Conservation (phyloP, 1,284 basidiomycete species). For the Moniliophthora roreri region DNA sequence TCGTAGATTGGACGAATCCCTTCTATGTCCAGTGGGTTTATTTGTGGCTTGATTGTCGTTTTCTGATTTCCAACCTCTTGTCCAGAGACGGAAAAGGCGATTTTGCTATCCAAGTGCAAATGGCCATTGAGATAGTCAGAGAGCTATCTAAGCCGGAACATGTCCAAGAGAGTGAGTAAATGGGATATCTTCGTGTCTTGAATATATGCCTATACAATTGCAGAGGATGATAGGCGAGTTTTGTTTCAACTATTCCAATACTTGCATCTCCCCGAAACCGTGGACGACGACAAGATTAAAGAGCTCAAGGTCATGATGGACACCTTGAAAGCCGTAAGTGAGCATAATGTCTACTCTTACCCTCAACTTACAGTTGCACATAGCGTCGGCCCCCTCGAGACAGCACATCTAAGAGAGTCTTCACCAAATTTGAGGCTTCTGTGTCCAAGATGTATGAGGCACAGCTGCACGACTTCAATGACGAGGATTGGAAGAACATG, state of each 20-base stretch:
- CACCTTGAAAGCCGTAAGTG: slow-evolving; percentile 55
- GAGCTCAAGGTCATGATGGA: slow-evolving; percentile 64
- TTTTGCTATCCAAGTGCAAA: slow-evolving; percentile 11
- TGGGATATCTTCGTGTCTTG: too few species aligned
- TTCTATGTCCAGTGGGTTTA: slow-evolving; percentile 60
- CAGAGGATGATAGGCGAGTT: slow-evolving; percentile 78
- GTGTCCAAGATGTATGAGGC: slow-evolving; percentile 73
- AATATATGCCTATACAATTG: neutral
- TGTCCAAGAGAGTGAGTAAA: slow-evolving; percentile 32
- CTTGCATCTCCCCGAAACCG: slow-evolving; percentile 70
- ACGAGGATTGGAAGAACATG: slow-evolving; percentile 65
- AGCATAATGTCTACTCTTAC: neutral
- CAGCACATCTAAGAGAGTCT: slow-evolving; percentile 70
- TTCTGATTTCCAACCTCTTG: neutral
- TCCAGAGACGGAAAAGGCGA: slow-evolving; percentile 4
- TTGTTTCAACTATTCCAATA: slow-evolving; percentile 75
- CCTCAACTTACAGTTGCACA: too few species aligned
- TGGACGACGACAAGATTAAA: slow-evolving; percentile 68
- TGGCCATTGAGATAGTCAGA: slow-evolving; percentile 23
- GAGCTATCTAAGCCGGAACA: slow-evolving; percentile 41
- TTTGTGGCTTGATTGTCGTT: neutral
- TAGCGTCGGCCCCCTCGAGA: slow-evolving; percentile 81
- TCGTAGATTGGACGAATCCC: slow-evolving; percentile 88
- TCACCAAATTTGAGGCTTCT: slow-evolving; percentile 71
- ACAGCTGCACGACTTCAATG: slow-evolving; percentile 70